A percentile compares a stretch with the other conserved stretches of the same genome.
Evolutionary conservation across 371 early-diverging fungal genomes (phyloP).

Genomic region (Entomophthora muscae): DNA sequence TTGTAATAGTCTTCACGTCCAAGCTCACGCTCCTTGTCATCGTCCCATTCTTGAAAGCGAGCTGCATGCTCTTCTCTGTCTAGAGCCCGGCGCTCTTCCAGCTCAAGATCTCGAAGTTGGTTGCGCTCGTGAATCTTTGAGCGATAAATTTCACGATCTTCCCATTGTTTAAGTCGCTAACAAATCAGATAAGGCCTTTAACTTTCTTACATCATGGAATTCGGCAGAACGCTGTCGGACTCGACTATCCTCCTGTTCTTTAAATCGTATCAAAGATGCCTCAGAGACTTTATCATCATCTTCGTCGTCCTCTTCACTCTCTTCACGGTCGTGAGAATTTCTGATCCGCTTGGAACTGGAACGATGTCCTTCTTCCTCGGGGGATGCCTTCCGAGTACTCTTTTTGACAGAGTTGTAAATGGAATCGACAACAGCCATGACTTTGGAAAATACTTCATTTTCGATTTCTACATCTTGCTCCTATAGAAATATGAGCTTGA

Average conservation of each 20-base stretch:
- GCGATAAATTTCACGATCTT: constrained; percentile 30
- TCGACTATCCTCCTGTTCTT: constrained; percentile 12
- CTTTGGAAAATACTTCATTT: not conserved
- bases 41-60: constrained; percentile 49
- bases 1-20: constrained; percentile 48
- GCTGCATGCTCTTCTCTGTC: constrained; percentile 28
- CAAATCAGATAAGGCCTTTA: not conserved
- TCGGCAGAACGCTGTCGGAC: not conserved
- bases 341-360: not conserved
- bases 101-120: constrained; percentile 24
- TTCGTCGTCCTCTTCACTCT: constrained; percentile 2
- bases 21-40: constrained; percentile 39
- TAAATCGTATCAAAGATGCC: constrained; percentile 1
- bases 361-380: not conserved
- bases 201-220: constrained; percentile 3
- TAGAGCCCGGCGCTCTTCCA: constrained; percentile 21
- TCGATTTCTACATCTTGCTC: not conserved
- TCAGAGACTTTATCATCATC: not conserved
- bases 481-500: not conserved
- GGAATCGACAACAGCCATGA: not conserved
- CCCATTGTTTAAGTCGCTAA: constrained; percentile 44
- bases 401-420: not conserved
- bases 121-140: constrained; percentile 32
- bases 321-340: constrained; percentile 11
- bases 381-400: not conserved